Evolutionary conservation across 805 yeast genomes (phyloP), one percentile per base, ranked within the genome.

Genomic region (Sugiyamaella smithiae): DNA sequence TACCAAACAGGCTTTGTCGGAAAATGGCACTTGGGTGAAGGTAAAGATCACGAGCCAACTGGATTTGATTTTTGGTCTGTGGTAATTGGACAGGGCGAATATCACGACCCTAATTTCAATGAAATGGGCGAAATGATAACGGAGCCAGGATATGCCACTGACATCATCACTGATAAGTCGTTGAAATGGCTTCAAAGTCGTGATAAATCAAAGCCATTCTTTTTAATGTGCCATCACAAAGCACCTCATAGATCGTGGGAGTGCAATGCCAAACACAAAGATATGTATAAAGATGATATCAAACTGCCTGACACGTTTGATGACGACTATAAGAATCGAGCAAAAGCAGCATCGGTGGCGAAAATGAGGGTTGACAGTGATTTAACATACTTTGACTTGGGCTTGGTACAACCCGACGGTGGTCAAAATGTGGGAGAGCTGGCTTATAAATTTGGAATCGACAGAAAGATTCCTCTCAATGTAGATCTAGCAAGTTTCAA

Each of bases 1-100:
- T 41, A 46, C 31, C 37, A 26, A 31, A 46, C 50, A 19, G 45
- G 33, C 24, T 40, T 46, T 19, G 17, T 41, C 19, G 50, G 50
- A 8, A 46, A 46, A 20, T 44, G 48, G 47, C 50, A 46, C 28
- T 23, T 46, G 7, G 50, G 50, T 28, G 40, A 32, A 12, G 46
- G 37, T n/a, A 9, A 9, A 16, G 37, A 16, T 19, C 40, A 43
- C 29, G 46, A 16, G 22, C 40, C 40, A 5, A 43, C 24, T 17
- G 40, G 40, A 9, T 32, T 31, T 31, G 46, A 32, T 19, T 31
- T 20, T 35, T 20, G 41, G 29, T 19, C 26, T 33, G 41, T 22
- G 22, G 40, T 35, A 17, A 11, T 16, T 12, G 37, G 37, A 32
- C 37, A 32, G 19, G 37, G 37, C 6, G 37, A 32, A 32, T 32